phyloP scores from a whole-genome alignment of 208 protist species.

The Novymonas esmeraldas region DNA sequence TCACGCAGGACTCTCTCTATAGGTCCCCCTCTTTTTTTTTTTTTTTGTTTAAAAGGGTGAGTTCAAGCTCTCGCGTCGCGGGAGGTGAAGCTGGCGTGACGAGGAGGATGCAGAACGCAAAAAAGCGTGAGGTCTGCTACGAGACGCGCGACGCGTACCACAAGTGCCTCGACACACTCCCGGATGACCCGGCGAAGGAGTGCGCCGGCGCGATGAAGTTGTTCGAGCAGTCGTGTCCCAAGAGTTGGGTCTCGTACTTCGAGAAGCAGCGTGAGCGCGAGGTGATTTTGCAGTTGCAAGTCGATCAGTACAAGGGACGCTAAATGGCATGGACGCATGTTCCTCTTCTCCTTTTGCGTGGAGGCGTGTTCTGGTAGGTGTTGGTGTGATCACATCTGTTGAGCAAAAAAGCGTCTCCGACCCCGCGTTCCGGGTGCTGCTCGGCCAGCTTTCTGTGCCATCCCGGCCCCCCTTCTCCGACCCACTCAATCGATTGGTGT shows the following conservation, averaged over 20 bases:
- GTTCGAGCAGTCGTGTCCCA: slow-evolving; percentile 62
- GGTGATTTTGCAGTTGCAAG: slow-evolving; percentile 78
- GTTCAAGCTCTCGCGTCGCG: too few relatives aligned
- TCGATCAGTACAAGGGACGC: slow-evolving; percentile 60
- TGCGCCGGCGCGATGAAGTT: slow-evolving; percentile 48
- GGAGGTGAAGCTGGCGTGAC: too few relatives aligned
- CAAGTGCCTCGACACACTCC: slow-evolving; percentile 79
- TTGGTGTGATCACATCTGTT: too few relatives aligned
- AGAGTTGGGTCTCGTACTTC: slow-evolving; percentile 83
- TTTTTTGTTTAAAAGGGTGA: not conserved
- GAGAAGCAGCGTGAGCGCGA: slow-evolving; percentile 84
- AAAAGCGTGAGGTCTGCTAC: slow-evolving; percentile 82
- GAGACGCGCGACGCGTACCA: slow-evolving; percentile 71
- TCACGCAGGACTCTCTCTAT: too few relatives aligned
- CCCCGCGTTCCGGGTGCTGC: too few relatives aligned
- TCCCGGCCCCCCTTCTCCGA: too few relatives aligned
- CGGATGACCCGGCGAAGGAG: slow-evolving; percentile 66
- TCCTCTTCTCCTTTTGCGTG: slow-evolving; percentile 2
- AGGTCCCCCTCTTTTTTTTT: not conserved
- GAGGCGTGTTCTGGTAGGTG: too few relatives aligned
- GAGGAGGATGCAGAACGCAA: slow-evolving; percentile 70
- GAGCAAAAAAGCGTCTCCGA: too few relatives aligned
- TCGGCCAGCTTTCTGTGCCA: too few relatives aligned
- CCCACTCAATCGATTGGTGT: too few relatives aligned
- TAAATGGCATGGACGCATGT: slow-evolving; percentile 3